Evolutionary conservation across 257 asterid genomes (phyloP).

Genomic region (Solanum dulcamara): DNA sequence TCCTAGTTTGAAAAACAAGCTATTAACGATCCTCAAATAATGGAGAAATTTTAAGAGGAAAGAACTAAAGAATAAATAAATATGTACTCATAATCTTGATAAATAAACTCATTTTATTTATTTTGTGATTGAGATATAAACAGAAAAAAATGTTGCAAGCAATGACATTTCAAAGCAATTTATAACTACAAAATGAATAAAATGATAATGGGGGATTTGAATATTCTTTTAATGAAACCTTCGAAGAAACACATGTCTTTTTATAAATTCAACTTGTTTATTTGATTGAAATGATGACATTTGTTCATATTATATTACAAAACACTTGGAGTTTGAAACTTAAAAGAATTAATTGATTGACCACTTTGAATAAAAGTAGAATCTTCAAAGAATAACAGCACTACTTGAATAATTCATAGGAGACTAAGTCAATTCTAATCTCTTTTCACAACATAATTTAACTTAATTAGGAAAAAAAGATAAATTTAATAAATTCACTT

Average conservation of each 20-base stretch:
- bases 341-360: background rate
- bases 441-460: background rate
- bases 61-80: no score
- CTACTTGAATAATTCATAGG: background rate
- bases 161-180: background rate
- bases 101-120: no score
- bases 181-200: background rate
- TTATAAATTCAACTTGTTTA: background rate
- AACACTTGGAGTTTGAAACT: background rate
- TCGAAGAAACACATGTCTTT: background rate
- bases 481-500: background rate
- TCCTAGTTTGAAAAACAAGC: no score
- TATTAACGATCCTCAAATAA: no score
- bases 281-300: background rate
- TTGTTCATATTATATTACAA: background rate
- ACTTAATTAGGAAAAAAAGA: background rate
- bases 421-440: background rate
- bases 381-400: background rate
- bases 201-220: background rate
- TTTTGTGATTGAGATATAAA: no score
- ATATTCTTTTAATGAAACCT: background rate
- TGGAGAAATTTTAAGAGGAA: no score
- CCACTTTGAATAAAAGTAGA: background rate
- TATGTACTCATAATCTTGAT: no score
- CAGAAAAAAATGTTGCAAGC: no score